phyloP scores from a whole-genome alignment of 768 basidiomycete genomes.

The Lactifluus piperatus region DNA sequence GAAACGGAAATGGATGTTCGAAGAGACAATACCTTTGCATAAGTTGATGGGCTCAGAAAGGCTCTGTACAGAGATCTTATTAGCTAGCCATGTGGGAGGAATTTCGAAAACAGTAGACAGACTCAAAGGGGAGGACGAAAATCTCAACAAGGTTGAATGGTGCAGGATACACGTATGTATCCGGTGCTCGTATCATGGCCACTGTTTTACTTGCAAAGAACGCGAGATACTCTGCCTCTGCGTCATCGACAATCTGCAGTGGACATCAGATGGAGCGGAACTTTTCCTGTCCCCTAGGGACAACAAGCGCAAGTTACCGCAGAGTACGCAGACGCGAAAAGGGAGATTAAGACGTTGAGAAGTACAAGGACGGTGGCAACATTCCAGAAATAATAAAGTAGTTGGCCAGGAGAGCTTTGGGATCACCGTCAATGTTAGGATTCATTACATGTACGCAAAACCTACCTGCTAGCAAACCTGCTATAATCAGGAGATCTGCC shows the following conservation, averaged over 20 bases:
- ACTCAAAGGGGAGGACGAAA: slow-evolving; percentile 82
- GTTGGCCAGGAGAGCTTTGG: slow-evolving; percentile 46
- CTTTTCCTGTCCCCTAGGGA: neutral
- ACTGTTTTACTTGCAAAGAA: slow-evolving; percentile 87
- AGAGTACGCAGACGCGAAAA: slow-evolving; percentile 88
- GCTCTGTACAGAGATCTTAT: neutral
- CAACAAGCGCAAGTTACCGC: slow-evolving; percentile 45
- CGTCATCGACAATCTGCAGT: slow-evolving; percentile 69
- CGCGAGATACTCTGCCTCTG: slow-evolving; percentile 82
- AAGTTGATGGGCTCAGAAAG: slow-evolving; percentile 27
- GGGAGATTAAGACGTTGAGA: slow-evolving; percentile 90
- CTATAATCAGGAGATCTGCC: slow-evolving; percentile 7
- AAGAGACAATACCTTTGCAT: slow-evolving; percentile 41
- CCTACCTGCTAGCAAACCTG: slow-evolving; percentile 17
- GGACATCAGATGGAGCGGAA: neutral
- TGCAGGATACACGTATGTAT: slow-evolving; percentile 79
- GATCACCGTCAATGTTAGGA: neutral
- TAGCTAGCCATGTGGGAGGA: neutral
- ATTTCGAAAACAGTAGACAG: slow-evolving; percentile 28
- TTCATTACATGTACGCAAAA: neutral
- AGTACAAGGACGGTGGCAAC: slow-evolving; percentile 74
- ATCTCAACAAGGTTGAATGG: slow-evolving; percentile 88
- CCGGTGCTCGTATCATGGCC: slow-evolving; percentile 78
- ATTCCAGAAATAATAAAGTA: slow-evolving; percentile 83
- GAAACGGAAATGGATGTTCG: slow-evolving; percentile 8